Base-by-base conservation (phyloP, 345 rosid species). In the Psidium guajava region DNA sequence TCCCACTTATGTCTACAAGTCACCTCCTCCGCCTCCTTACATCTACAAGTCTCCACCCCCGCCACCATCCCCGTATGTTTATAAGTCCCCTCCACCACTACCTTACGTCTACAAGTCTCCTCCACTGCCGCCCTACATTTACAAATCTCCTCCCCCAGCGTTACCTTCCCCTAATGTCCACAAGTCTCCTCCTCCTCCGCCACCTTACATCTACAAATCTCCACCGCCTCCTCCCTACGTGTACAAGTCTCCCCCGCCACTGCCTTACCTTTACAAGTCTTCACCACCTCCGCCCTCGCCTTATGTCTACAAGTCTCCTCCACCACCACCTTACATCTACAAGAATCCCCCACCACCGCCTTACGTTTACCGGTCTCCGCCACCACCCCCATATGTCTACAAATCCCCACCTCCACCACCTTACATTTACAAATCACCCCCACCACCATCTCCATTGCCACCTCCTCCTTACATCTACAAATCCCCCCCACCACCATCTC, bases 261-360 rank as follows among this genome's bases (percentile, higher is more conserved):
- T 57, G 12, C 57, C 83, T 11, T 82, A 82, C 24, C 8, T 82
- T 20, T 82, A 82, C 42, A 51, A 82, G 5, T 81, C 83, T 81
- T 55, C 83, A 7, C 83, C 83, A 0, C 91, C 36, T 36, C 36
- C 36, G 36, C 36, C 3, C 36, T 36, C 85, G 25, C 75, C 87
- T 0, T 85, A 82, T 2, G 21, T 82, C 10, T 82, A 82, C 54
- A n/a, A 54, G 16, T 82, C 83, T 13, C 83, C 90, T 0, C 91
- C 93, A 1, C 92, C 90, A 0, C 88, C 89, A 0, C 87, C 90
- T 0, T 88, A 91, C 6, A 36, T 82, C 8, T 90, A 91, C 54
- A 91, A 89, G 3, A 88, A 91, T 0, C 93, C 93, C 0, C 93
- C 93, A 0, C 93, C 93, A 42, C 44, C 44, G 5, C 87, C 90